A percentile compares a stretch with the other conserved stretches of the same genome.
Evolutionary conservation across 371 early-diverging fungal genomes (phyloP).

Genomic region (Mucor irregularis): DNA sequence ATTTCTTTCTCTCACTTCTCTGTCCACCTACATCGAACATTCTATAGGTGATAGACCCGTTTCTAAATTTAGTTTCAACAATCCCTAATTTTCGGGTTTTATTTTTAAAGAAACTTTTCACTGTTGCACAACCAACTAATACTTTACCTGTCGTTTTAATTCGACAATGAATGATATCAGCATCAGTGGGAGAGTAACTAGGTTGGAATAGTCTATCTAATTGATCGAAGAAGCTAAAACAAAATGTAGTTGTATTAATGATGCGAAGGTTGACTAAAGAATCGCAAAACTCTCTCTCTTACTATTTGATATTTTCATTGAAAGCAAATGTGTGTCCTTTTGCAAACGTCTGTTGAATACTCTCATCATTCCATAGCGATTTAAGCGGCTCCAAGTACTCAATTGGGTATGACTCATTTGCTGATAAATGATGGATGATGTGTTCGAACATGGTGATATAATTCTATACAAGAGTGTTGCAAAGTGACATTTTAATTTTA

Average conservation of each 20-base stretch:
- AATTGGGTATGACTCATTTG: conserved; percentile 60
- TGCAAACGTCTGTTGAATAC: conserved; percentile 58
- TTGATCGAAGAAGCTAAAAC: conserved; percentile 73
- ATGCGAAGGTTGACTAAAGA: no score
- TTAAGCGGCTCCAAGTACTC: conserved; percentile 71
- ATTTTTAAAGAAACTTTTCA: neutral
- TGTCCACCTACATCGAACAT: conserved; percentile 98
- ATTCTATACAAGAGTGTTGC: conserved; percentile 2
- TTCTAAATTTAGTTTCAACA: conserved; percentile 81
- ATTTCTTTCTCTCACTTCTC: conserved; percentile 90
- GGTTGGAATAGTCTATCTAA: conserved; percentile 76
- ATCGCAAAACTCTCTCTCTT: no score
- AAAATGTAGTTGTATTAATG: neutral
- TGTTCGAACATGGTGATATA: conserved; percentile 25
- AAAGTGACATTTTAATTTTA: no score
- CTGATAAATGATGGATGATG: conserved; percentile 28
- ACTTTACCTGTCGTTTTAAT: conserved; percentile 39
- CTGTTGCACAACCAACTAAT: no score
- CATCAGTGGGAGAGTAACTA: conserved; percentile 79
- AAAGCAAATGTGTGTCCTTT: conserved; percentile 81
- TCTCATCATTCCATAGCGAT: conserved; percentile 71
- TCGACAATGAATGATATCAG: conserved; percentile 80
- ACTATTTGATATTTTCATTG: conserved; percentile 81
- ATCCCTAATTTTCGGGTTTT: conserved; percentile 59
- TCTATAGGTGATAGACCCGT: conserved; percentile 75